Base-by-base conservation (phyloP, 129 eudicot genomes). In the Tanacetum coccineum region DNA sequence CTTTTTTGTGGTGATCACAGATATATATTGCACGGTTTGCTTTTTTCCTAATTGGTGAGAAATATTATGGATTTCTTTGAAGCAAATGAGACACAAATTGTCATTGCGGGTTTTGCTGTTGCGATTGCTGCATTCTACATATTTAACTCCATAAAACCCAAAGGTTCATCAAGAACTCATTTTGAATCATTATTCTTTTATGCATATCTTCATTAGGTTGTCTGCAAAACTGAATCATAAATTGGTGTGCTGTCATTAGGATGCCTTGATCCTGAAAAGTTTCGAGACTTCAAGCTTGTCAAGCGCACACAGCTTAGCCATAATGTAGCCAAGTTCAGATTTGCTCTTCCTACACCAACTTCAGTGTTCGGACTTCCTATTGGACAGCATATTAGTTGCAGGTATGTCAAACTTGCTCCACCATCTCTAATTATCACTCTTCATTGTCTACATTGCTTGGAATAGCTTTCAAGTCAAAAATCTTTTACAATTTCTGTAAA, bases 261-360 rank as follows among this genome's bases (percentile, higher is more conserved):
- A 8, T 42, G 62, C 72, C 21, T 78, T 18, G 49, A 78, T 67
- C 75, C 82, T 51, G 82, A 78, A 32, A 66, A 44, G 0, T 78
- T 42, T 53, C 73, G 66, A 68, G 64, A 78, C 9, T 78, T 78
- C 66, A 72, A 78, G 70, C 78, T 78, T 60, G 74, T 78, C 13
- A 72, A 78, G 61, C 73, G 74, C 49, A 78, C 74, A 18, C 78
- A 78, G 53, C 78, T 72, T 68, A 78, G 71, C 70, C 82, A 78
- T 68, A 72, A 78, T 50, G 78, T 74, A 8, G 82, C 82, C 45
- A 78, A 72, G 49, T 72, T 72, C 78, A 72, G 67, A 73, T 78
- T 78, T 59, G 74, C 82, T 60, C 82, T 78, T 59, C 71, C 82
- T 19, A 42, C 52, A 19, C 71, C 82, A 50, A 67, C 78, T 72